Conservation (phyloP, 129 eudicot species). For the Artemisia annua region DNA sequence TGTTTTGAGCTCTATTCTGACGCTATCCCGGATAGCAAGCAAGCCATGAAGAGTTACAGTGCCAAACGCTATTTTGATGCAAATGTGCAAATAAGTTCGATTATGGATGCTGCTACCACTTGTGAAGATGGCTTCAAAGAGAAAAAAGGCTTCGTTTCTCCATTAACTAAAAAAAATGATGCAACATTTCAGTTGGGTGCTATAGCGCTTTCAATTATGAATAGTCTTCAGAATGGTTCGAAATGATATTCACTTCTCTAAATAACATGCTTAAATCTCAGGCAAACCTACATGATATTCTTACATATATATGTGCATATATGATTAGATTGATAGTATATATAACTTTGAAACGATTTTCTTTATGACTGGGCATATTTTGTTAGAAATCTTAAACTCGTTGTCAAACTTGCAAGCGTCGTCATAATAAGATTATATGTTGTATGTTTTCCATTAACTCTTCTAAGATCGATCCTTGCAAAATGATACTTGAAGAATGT, state of each 20-base stretch:
- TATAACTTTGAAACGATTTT: too few species aligned
- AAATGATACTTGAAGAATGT: too few species aligned
- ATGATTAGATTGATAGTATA: too few species aligned
- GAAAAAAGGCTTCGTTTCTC: conserved; percentile 49
- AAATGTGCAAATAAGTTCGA: conserved; percentile 46
- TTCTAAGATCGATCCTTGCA: too few species aligned
- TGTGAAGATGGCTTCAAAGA: conserved; percentile 78
- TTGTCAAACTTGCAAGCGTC: too few species aligned
- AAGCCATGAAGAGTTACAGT: conserved; percentile 48
- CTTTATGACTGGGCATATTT: too few species aligned
- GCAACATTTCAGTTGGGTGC: conserved; percentile 60
- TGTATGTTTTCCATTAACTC: too few species aligned
- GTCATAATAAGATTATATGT: too few species aligned
- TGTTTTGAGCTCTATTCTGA: conserved; percentile 66
- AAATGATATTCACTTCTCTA: conserved; percentile 6
- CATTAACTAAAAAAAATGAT: conserved; percentile 46
- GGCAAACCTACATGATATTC: too few species aligned
- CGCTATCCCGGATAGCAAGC: conserved; percentile 42
- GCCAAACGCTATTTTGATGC: conserved; percentile 42
- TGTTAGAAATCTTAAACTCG: too few species aligned
- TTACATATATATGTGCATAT: too few species aligned
- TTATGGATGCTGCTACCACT: conserved; percentile 60
- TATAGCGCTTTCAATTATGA: conserved; percentile 49
- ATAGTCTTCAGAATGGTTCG: conserved; percentile 35
- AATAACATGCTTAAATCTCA: too few species aligned